Conservation (phyloP, 2,329 filamentous ascomycete species). For the Penicillium sp. region DNA sequence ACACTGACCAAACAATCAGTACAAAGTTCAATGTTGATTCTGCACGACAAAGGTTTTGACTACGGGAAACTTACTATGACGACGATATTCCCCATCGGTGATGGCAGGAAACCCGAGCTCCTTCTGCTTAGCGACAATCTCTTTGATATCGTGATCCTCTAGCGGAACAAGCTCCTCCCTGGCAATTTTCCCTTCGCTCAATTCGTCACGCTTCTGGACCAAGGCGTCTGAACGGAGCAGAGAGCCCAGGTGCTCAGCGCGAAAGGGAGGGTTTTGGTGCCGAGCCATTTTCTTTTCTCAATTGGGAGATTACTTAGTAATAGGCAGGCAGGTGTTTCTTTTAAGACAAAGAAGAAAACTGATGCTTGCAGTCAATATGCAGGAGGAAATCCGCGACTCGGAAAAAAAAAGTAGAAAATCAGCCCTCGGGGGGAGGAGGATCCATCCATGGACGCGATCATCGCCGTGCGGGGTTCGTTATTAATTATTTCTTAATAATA, state of each 20-base stretch:
- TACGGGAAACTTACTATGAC: constrained; percentile 38
- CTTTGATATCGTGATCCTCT: constrained; percentile 63
- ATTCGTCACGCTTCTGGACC: constrained; percentile 54
- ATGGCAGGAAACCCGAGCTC: constrained; percentile 60
- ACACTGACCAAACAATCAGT: constrained; percentile 35
- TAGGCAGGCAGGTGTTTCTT: too few relatives aligned
- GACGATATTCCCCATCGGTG: constrained; percentile 65
- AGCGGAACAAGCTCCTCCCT: constrained; percentile 56
- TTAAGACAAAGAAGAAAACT: background rate
- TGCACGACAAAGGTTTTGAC: background rate
- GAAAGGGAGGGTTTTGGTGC: constrained; percentile 56
- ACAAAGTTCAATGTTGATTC: background rate
- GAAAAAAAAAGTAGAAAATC: too few relatives aligned
- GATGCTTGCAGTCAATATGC: too few relatives aligned
- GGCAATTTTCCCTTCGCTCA: constrained; percentile 53
- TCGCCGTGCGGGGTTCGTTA: too few relatives aligned
- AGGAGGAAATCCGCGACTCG: too few relatives aligned
- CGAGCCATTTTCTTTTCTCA: constrained; percentile 5
- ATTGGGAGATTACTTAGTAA: background rate
- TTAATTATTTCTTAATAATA: too few relatives aligned
- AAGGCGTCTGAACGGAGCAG: constrained; percentile 63
- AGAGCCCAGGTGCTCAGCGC: constrained; percentile 70
- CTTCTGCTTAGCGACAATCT: constrained; percentile 63
- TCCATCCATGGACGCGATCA: too few relatives aligned
- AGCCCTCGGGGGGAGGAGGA: too few relatives aligned